Conservation (phyloP, 2,329 filamentous ascomycete genomes). For the Epichloe hybrida region DNA sequence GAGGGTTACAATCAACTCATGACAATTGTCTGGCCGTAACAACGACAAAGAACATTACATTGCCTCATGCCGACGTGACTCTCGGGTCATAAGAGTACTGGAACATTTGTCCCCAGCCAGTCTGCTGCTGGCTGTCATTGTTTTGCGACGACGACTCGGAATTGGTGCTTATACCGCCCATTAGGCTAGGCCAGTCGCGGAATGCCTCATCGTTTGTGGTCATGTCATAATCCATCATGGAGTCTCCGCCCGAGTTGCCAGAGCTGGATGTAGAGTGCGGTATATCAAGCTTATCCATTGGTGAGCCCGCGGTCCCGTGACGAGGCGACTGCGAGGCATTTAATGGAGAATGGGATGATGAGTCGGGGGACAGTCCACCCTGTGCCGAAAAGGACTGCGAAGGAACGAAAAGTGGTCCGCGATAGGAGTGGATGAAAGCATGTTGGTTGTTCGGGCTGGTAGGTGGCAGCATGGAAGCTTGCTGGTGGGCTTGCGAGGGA, state of each 20-base stretch:
- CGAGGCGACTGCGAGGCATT: slow-evolving; percentile 18
- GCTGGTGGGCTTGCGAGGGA: slow-evolving; percentile 18
- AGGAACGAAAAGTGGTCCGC: slow-evolving; percentile 19
- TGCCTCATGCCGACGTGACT: slow-evolving; percentile 1
- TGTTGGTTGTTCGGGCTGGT: slow-evolving; percentile 11
- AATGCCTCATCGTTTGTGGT: slow-evolving; percentile 20
- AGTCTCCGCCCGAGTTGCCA: slow-evolving; percentile 12
- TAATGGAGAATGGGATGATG: slow-evolving; percentile 19
- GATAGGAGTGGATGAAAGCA: slow-evolving; percentile 18
- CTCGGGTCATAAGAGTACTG: slow-evolving; percentile 4
- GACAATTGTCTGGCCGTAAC: background rate
- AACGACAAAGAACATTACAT: background rate
- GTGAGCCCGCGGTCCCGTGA: slow-evolving; percentile 14
- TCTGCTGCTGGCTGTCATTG: background rate
- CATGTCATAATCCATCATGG: slow-evolving; percentile 29
- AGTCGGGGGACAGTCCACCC: slow-evolving; percentile 19
- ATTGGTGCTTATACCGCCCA: slow-evolving; percentile 22
- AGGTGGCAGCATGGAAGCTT: slow-evolving; percentile 12
- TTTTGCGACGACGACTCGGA: slow-evolving; percentile 14
- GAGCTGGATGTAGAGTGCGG: slow-evolving; percentile 18
- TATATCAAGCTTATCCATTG: slow-evolving; percentile 21
- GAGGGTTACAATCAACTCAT: background rate
- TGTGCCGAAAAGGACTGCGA: slow-evolving; percentile 17
- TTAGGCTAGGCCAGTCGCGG: slow-evolving; percentile 28
- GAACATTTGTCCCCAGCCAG: slow-evolving; percentile 3